phyloP scores from a whole-genome alignment of 257 asterid genomes.

The Solanum boliviense region DNA sequence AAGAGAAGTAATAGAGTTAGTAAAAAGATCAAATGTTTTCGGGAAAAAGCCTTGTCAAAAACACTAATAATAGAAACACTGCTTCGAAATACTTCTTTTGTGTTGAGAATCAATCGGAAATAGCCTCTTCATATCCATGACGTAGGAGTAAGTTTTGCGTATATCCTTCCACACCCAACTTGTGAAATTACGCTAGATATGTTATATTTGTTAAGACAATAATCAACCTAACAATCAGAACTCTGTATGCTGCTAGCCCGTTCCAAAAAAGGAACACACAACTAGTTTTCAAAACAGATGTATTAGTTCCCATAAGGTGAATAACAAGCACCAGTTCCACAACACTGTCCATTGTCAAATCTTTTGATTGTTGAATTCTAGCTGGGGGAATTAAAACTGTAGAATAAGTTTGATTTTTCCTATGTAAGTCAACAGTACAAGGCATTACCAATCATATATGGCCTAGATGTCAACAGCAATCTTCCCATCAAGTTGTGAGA shows the following conservation, averaged over 20 bases:
- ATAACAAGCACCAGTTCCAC: neutral
- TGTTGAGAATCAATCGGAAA: too few species aligned
- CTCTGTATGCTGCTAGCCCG: neutral
- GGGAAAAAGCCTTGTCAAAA: neutral
- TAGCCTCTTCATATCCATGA: neutral
- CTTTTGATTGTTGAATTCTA: neutral
- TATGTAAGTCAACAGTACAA: neutral
- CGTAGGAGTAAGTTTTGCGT: too few species aligned
- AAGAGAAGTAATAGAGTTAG: neutral
- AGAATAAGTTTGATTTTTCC: neutral
- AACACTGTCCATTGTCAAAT: neutral
- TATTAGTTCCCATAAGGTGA: neutral
- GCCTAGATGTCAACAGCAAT: constrained; percentile 47
- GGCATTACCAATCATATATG: neutral
- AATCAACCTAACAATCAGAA: neutral
- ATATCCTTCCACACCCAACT: neutral
- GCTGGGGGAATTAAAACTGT: neutral
- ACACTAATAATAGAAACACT: neutral
- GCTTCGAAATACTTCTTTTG: too few species aligned
- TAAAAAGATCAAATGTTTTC: neutral
- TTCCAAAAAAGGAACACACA: neutral
- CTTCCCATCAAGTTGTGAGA: constrained; percentile 60
- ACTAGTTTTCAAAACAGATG: neutral
- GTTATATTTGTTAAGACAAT: neutral
- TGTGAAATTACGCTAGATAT: neutral